Conservation (phyloP, 202 grass and related monocot species). For the Setaria viridis region DNA sequence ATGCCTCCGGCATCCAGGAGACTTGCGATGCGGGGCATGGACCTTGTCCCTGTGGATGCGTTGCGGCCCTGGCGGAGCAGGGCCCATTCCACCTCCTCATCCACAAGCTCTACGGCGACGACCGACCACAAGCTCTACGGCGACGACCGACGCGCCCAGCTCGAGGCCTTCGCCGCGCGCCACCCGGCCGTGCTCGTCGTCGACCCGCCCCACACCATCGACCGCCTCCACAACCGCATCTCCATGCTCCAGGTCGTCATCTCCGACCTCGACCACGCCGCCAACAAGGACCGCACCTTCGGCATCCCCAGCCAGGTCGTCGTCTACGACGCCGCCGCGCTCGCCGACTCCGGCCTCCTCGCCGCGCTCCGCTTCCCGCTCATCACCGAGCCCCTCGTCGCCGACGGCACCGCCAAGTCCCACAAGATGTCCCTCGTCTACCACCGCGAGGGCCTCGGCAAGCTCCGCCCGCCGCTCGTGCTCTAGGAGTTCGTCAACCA, state of each 20-base stretch:
- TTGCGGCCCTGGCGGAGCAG: too few relatives aligned
- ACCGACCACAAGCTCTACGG: constrained; percentile 53
- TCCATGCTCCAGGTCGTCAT: constrained; percentile 98
- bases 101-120: constrained; percentile 35
- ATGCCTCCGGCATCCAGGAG: too few relatives aligned
- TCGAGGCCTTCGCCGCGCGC: constrained; percentile 60
- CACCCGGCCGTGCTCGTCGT: constrained; percentile 69
- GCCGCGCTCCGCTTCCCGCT: constrained; percentile 88
- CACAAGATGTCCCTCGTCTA: constrained; percentile 96
- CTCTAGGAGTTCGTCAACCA: constrained; percentile 98
- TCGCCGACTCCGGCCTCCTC: constrained; percentile 73
- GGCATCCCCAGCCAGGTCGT: constrained; percentile 93
- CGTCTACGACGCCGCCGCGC: constrained; percentile 73
- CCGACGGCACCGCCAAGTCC: constrained; percentile 85
- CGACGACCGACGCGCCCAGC: constrained; percentile 71
- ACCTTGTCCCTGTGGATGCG: too few relatives aligned
- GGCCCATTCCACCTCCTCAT: too few relatives aligned
- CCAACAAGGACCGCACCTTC: constrained; percentile 56
- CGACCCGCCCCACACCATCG: constrained; percentile 76
- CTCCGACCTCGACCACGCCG: constrained; percentile 71
- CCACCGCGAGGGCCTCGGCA: constrained; percentile 67
- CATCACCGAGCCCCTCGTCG: constrained; percentile 92
- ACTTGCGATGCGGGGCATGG: too few relatives aligned
- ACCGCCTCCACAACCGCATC: constrained; percentile 97
- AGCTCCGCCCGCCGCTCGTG: constrained; percentile 86